phyloP scores from a whole-genome alignment of 345 rosid genomes.

The Dovyalis caffra region DNA sequence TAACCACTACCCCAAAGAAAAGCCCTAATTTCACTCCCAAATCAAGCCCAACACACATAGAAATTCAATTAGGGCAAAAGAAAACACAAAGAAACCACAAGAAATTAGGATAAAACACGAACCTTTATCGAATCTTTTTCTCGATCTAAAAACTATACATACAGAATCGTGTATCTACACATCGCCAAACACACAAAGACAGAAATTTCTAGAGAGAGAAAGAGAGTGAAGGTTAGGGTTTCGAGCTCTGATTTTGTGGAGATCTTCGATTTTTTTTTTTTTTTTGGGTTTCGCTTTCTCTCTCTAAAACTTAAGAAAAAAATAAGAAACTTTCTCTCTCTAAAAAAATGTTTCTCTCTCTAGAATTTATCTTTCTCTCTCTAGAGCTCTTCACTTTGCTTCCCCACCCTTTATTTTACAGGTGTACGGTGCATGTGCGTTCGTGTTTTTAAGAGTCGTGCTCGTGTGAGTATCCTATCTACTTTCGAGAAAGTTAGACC shows the following conservation, averaged over 20 bases:
- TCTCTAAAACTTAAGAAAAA: not conserved
- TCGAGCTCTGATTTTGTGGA: conserved; percentile 3
- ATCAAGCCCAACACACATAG: not conserved
- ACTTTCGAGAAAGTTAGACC: not conserved
- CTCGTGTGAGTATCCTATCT: not conserved
- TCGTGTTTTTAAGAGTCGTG: conserved; percentile 19
- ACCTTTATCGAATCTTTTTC: not conserved
- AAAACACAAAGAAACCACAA: not conserved
- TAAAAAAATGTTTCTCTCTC: conserved; percentile 19
- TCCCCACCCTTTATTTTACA: conserved; percentile 27
- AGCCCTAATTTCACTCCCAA: not conserved
- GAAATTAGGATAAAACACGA: not conserved
- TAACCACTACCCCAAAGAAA: not conserved
- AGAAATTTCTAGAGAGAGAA: not conserved
- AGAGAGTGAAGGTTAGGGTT: conserved; percentile 18
- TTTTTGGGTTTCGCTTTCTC: conserved; percentile 12
- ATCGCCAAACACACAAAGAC: not conserved
- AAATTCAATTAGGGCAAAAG: not conserved
- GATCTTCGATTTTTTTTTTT: conserved; percentile 14
- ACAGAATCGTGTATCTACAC: not conserved
- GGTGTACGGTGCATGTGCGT: conserved; percentile 32
- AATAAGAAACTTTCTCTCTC: conserved; percentile 17
- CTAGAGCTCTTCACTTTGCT: not conserved
- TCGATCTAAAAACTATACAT: conserved; percentile 10
- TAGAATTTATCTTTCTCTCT: conserved; percentile 7